These are phyloP conservation scores for Debaryomyces udenii DNA, from an alignment of 1,139 yeast species.

Conservation along the genomic window DNA sequence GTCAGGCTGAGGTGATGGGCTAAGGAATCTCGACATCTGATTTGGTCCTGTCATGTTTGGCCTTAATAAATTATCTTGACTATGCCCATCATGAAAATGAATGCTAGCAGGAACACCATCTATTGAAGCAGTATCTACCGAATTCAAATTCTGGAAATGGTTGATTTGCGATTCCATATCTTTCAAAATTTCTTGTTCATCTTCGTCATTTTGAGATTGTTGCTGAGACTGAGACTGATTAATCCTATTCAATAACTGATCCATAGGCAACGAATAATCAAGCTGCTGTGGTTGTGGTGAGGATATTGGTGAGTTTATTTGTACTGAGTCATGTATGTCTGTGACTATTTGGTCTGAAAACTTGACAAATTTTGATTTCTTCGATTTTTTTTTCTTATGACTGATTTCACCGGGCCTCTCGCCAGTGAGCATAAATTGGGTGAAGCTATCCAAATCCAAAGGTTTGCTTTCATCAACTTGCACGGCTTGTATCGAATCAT, in stretches of 20 bases:
- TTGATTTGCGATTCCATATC: conserved; percentile 71
- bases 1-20: conserved; percentile 27
- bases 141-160: conserved; percentile 62
- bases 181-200: conserved; percentile 60
- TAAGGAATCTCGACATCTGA: conserved; percentile 35
- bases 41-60: conserved; percentile 62
- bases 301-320: conserved; percentile 25
- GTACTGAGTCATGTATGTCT: conserved; percentile 39
- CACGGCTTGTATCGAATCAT: not conserved
- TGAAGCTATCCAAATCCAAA: conserved; percentile 72
- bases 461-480: conserved; percentile 25
- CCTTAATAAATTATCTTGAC: conserved; percentile 31
- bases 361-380: conserved; percentile 62
- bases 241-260: conserved; percentile 57
- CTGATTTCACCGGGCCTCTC: conserved; percentile 55
- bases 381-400: conserved; percentile 33
- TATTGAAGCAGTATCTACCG: conserved; percentile 66
- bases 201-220: conserved; percentile 45
- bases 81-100: conserved; percentile 30
- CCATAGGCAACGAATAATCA: conserved; percentile 75
- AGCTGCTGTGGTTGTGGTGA: conserved; percentile 30
- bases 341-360: conserved; percentile 66
- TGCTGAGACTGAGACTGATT: conserved; percentile 28
- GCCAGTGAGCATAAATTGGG: conserved; percentile 75
- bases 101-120: conserved; percentile 58